phyloP scores from a whole-genome alignment of 352 stramenopile genomes.

The Phytophthora litchii region DNA sequence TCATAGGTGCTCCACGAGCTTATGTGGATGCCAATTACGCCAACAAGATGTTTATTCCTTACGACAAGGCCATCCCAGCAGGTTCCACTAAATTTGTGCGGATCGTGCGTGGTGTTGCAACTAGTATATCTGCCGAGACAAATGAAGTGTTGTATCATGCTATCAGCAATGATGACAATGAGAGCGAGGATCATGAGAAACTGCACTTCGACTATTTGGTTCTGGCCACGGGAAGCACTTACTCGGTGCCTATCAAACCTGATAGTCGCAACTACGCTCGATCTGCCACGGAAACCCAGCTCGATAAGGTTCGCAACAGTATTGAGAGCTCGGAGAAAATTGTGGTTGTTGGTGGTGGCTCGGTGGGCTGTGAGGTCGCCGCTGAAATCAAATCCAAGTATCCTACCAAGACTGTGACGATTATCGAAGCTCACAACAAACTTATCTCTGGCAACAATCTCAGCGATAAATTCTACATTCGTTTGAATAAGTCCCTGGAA shows the following conservation, averaged over 20 bases:
- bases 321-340: constrained; percentile 35
- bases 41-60: constrained; percentile 46
- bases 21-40: constrained; percentile 42
- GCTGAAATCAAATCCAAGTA: constrained; percentile 43
- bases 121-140: constrained; percentile 25
- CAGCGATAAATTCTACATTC: constrained; percentile 23
- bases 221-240: constrained; percentile 42
- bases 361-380: constrained; percentile 41
- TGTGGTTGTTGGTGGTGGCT: constrained; percentile 36
- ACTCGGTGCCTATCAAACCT: constrained; percentile 39
- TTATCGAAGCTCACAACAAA: constrained; percentile 33
- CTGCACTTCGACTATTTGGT: constrained; percentile 49
- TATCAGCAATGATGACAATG: constrained; percentile 27
- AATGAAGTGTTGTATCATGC: constrained; percentile 31
- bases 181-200: constrained; percentile 15
- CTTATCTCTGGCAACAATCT: constrained; percentile 31
- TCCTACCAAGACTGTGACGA: constrained; percentile 38
- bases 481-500: constrained; percentile 21
- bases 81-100: constrained; percentile 22
- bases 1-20: constrained; percentile 37
- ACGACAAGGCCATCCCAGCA: constrained; percentile 36
- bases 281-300: constrained; percentile 26
- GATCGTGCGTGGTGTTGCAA: constrained; percentile 31
- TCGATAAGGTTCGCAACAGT: constrained; percentile 28
- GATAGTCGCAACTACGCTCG: constrained; percentile 23